Evolutionary conservation across 2,329 filamentous ascomycete species (phyloP), one percentile per base, ranked within the genome.

Genomic region (Endocalyx cinctus): DNA sequence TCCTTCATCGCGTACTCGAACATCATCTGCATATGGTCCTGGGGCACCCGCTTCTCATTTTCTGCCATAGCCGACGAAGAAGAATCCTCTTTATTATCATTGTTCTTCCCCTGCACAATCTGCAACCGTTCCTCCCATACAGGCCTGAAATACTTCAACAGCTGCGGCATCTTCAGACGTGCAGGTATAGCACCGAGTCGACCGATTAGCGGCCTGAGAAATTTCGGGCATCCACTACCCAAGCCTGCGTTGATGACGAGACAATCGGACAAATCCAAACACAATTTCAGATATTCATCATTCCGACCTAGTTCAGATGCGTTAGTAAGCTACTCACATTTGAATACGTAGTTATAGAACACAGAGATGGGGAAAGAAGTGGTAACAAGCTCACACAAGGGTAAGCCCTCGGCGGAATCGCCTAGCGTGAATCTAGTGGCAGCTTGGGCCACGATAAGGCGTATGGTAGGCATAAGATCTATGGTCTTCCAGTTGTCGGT

Each of bases 21-120:
- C 57, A 66, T 64, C 49, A 60, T 55, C 41, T 66, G 63, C 2
- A 66, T 27, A 16, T 55, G 52, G 27, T 67, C 63, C 6, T 54
- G 45, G 1, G 62, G 61, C 10, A 32, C 31, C 16, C 10, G 26
- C 11, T 25, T 5, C 14, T 19, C 17, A 6, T 32, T 20, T 5
- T 12, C 16, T 8, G 31, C 23, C 10, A 7, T 19, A 14, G 10
- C 25, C 17, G 18, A 14, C 11, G 23, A n/a, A n/a, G n/a, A n/a
- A n/a, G n/a, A n/a, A n/a, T n/a, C 55, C 15, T 27, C 49, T 4
- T 41, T 25, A 10, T 43, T 28, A 4, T 39, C 25, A 0, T 33
- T 31, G 2, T 39, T 32, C 14, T 55, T 33, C 18, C 16, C 19
- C 17, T 33, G 23, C 12, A 20, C 23, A 28, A n/a, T n/a, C n/a